Conservation (phyloP, 495 filamentous ascomycete genomes). For the Podospora pseudoanserina region DNA sequence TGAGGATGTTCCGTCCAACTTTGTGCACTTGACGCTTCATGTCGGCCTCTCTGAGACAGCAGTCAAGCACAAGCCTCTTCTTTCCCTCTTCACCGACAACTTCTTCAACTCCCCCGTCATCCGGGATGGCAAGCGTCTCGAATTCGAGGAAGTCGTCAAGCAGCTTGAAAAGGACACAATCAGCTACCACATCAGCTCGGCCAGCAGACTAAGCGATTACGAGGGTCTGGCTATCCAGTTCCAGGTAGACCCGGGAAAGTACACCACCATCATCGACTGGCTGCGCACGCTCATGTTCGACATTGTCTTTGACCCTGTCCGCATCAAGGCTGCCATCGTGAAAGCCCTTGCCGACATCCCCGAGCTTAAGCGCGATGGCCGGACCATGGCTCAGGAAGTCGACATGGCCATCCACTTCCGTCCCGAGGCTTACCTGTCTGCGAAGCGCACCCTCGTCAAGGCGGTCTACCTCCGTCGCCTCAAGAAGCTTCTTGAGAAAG, state of each 20-base stretch:
- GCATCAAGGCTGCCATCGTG: conserved; percentile 77
- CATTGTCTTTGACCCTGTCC: conserved; percentile 74
- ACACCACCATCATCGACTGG: conserved; percentile 78
- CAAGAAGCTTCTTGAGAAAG: conserved; percentile 65
- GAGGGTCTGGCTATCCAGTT: conserved; percentile 80
- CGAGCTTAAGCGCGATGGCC: conserved; percentile 84
- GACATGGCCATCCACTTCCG: conserved; percentile 76
- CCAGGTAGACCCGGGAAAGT: conserved; percentile 84
- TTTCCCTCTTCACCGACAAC: conserved; percentile 80
- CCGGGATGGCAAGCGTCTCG: conserved; percentile 70
- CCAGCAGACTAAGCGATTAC: conserved; percentile 62
- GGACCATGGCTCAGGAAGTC: conserved; percentile 70
- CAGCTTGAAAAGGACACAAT: conserved; percentile 89
- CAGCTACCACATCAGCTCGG: conserved; percentile 67
- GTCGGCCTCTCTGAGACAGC: conserved; percentile 73
- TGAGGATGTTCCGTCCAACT: conserved; percentile 85
- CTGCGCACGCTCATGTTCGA: conserved; percentile 80
- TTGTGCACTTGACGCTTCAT: conserved; percentile 76
- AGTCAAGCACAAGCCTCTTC: conserved; percentile 69
- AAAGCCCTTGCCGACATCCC: conserved; percentile 91
- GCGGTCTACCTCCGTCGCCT: conserved; percentile 83
- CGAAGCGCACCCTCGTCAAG: conserved; percentile 79
- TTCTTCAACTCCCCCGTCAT: conserved; percentile 90
- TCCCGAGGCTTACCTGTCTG: conserved; percentile 67
- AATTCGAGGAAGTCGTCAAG: conserved; percentile 88